Evolutionary conservation across 306 rosid species (phyloP), one percentile per base, ranked within the genome.

Genomic region (Citrullus amarus): DNA sequence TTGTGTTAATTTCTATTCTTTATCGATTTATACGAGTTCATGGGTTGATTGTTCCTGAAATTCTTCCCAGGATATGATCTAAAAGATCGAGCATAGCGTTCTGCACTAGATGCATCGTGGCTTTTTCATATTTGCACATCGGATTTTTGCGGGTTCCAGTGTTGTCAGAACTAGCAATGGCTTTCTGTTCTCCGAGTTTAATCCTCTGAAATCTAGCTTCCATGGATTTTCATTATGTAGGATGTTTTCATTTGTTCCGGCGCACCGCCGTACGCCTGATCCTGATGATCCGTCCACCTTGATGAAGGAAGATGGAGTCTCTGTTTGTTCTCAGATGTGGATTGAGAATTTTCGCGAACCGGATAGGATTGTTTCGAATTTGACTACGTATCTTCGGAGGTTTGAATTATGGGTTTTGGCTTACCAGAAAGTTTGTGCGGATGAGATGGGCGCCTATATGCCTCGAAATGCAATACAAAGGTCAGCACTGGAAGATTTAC

Each of bases 361-460:
- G 2, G 94, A 89, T 80, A 65, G 82, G 65, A 76, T 80, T 75
- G 81, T 87, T 65, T 86, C 92, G 79, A 87, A 82, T 89, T 83
- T 95, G 79, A 56, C 90, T 32, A 81, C 95, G 25, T 86, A 81
- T 84, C 88, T 95, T 75, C 92, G 93, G 50, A 87, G 93, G 22
- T 88, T 95, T 66, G 96, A 95, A 68, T 83, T 95, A 57, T 95
- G 97, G 98, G 87, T 95, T 46, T 81, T 95, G 79, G 97, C 97
- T 11, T 92, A 92, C 86, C 98, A 89, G 82, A 92, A 92, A 82
- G 95, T 89, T 53, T 86, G 84, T 73, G 89, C 97, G 12, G 96
- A 95, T 66, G 96, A 94, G 32, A 88, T 86, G 72, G 98, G 98
- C 36, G 88, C 96, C 2, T 95, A 95, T 74, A 84, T 88, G 78